These are phyloP conservation scores for Furcasterigmium furcatum DNA, from an alignment of 2,329 filamentous ascomycete genomes.

Conservation along the genomic window DNA sequence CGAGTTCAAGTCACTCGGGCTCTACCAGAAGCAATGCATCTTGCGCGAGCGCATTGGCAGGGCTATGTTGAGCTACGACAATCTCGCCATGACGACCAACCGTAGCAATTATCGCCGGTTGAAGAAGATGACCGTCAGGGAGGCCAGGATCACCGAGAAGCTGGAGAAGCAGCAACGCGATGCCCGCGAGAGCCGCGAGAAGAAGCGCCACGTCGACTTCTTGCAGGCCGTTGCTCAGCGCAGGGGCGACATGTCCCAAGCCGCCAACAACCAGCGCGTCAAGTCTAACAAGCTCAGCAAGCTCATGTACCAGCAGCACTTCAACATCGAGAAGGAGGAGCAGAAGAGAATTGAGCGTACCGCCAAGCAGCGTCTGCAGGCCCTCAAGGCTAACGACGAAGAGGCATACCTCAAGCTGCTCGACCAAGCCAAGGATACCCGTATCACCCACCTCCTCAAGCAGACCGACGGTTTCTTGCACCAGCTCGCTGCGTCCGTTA, in stretches of 20 bases:
- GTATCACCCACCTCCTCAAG: slow-evolving; percentile 94
- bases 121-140: slow-evolving; percentile 95
- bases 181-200: slow-evolving; percentile 91
- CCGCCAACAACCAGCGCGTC: slow-evolving; percentile 62
- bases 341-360: slow-evolving; percentile 97
- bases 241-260: slow-evolving; percentile 70
- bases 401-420: slow-evolving; percentile 97
- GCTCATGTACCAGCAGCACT: slow-evolving; percentile 85
- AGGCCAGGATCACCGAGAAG: slow-evolving; percentile 97
- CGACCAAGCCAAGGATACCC: slow-evolving; percentile 97
- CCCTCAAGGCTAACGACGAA: slow-evolving; percentile 97
- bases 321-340: slow-evolving; percentile 98
- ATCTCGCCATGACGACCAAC: slow-evolving; percentile 95
- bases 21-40: slow-evolving; percentile 85
- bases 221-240: slow-evolving; percentile 83
- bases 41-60: slow-evolving; percentile 84
- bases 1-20: slow-evolving; percentile 85
- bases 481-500: slow-evolving; percentile 91
- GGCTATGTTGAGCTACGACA: slow-evolving; percentile 94
- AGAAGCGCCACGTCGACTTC: slow-evolving; percentile 95
- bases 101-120: slow-evolving; percentile 84
- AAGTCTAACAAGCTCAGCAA: slow-evolving; percentile 85
- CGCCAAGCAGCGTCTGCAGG: slow-evolving; percentile 98
- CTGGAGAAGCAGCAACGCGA: slow-evolving; percentile 98
- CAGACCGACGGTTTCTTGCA: slow-evolving; percentile 98